phyloP scores from a whole-genome alignment of 2,329 filamentous ascomycete species.

The Xylariaceae sp. region DNA sequence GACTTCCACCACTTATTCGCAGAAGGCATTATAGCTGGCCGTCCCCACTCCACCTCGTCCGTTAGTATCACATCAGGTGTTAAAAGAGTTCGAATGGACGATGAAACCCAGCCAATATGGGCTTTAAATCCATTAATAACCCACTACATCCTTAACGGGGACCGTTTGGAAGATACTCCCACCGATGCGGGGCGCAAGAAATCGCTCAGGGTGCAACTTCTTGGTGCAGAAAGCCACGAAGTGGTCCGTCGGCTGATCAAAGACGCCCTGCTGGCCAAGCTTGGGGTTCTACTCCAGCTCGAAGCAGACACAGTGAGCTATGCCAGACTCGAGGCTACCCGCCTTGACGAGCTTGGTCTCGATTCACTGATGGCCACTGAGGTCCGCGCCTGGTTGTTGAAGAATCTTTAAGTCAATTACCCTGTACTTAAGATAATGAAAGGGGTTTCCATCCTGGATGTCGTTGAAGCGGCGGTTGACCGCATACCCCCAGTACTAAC shows the following conservation, averaged over 20 bases:
- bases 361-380: constrained; percentile 11
- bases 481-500: too few relatives aligned
- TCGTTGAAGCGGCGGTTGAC: too few relatives aligned
- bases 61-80: neutral
- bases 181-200: too few relatives aligned
- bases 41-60: neutral
- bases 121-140: constrained; percentile 4
- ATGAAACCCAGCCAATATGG: neutral
- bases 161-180: too few relatives aligned
- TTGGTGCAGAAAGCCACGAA: neutral
- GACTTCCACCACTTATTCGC: constrained; percentile 32
- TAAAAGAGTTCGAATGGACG: neutral
- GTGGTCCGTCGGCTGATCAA: neutral
- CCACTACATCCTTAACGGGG: neutral
- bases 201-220: neutral
- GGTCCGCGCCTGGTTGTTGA: constrained; percentile 10
- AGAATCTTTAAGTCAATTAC: constrained; percentile 7
- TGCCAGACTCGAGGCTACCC: too few relatives aligned
- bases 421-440: constrained; percentile 11
- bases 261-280: constrained; percentile 1
- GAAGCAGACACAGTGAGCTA: neutral
- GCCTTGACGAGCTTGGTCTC: constrained; percentile 4
- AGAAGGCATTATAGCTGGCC: constrained; percentile 29
- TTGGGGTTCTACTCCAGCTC: constrained; percentile 7
- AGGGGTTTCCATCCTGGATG: too few relatives aligned